These are phyloP conservation scores for Starmerella bombicola DNA, from an alignment of 805 yeast species.

Conservation along the genomic window DNA sequence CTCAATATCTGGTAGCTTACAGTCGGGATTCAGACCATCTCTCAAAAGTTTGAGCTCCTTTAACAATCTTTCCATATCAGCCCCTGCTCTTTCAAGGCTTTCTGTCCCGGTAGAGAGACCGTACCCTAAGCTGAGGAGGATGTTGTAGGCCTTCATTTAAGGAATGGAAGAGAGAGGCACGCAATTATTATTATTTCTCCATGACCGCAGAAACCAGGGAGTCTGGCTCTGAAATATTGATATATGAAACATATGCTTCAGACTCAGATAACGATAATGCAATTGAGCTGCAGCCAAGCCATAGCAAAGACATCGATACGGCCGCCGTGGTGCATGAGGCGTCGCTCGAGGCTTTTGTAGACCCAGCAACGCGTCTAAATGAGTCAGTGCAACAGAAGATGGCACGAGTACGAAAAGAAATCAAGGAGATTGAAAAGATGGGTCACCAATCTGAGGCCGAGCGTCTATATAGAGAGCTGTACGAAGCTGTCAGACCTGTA, in stretches of 20 bases:
- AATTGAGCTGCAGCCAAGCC: background rate
- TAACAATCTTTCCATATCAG: conserved; percentile 10
- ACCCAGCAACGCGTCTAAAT: background rate
- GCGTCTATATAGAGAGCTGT: conserved; percentile 7
- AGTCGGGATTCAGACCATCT: background rate
- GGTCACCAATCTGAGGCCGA: conserved; percentile 1
- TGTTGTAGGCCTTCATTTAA: too few species aligned
- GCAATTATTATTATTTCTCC: too few species aligned
- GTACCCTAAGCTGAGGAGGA: too few species aligned
- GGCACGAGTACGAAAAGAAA: conserved; percentile 10
- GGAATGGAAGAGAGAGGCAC: too few species aligned
- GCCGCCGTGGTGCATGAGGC: conserved; percentile 1
- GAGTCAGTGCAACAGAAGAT: conserved; percentile 4
- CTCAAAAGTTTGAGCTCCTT: conserved; percentile 8
- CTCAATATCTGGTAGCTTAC: conserved; percentile 4
- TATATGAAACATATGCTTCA: conserved; percentile 6
- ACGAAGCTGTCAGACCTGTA: background rate
- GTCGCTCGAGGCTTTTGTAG: conserved; percentile 4
- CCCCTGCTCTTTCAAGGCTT: background rate
- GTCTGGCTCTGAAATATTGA: conserved; percentile 6
- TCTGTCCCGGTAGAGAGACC: too few species aligned
- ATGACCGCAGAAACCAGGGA: too few species aligned
- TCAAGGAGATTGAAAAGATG: conserved; percentile 5
- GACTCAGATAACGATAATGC: conserved; percentile 1
- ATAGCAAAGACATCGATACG: conserved; percentile 1